phyloP scores from a whole-genome alignment of 495 filamentous ascomycete genomes.

The Penicillium pulvis region DNA sequence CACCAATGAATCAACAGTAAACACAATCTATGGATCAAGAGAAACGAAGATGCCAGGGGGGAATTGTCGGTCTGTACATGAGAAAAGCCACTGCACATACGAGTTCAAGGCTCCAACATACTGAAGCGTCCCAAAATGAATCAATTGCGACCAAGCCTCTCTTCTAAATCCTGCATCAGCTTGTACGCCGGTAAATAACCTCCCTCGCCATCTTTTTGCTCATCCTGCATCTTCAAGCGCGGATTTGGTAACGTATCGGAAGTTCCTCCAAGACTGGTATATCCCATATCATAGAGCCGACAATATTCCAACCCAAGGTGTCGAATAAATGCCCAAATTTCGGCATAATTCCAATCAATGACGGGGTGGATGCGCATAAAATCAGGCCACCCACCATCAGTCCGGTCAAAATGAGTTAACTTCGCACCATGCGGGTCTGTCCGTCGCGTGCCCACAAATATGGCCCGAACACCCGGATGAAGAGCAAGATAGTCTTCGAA shows the following conservation, averaged over 20 bases:
- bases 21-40: slow-evolving; percentile 19
- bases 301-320: slow-evolving; percentile 80
- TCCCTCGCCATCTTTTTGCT: slow-evolving; percentile 26
- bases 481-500: slow-evolving; percentile 74
- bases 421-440: slow-evolving; percentile 88
- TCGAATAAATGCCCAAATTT: slow-evolving; percentile 93
- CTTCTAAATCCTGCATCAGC: slow-evolving; percentile 78
- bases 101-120: not conserved
- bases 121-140: not conserved
- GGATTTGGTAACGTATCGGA: slow-evolving; percentile 91
- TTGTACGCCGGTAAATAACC: slow-evolving; percentile 84
- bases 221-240: slow-evolving; percentile 53
- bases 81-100: not conserved
- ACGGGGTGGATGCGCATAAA: slow-evolving; percentile 95
- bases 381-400: slow-evolving; percentile 85
- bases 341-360: slow-evolving; percentile 95
- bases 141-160: slow-evolving; percentile 78
- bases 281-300: slow-evolving; percentile 79
- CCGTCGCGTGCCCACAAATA: slow-evolving; percentile 88
- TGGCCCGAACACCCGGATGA: slow-evolving; percentile 65
- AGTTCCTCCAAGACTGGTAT: slow-evolving; percentile 86
- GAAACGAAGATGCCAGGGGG: slow-evolving; percentile 4
- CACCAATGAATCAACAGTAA: slow-evolving; percentile 8
- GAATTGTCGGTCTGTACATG: slow-evolving; percentile 18
- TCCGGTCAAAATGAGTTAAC: slow-evolving; percentile 78